Evolutionary conservation across 129 eudicot genomes (phyloP).

Genomic region (Saposhnikovia divaricata): DNA sequence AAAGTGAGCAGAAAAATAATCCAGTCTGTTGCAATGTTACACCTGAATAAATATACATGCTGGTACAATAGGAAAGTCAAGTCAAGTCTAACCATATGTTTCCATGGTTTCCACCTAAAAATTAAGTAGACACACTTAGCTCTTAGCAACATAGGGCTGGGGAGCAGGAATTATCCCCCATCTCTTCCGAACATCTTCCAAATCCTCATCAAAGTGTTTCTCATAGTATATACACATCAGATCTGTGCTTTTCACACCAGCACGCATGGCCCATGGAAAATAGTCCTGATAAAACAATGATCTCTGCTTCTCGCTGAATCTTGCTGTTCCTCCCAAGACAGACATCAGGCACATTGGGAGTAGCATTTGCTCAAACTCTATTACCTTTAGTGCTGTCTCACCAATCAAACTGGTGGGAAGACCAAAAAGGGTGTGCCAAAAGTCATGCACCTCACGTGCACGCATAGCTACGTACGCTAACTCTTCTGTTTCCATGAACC

Average conservation of each 20-base stretch:
- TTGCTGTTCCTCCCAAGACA: slow-evolving; percentile 75
- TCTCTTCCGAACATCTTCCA: slow-evolving; percentile 49
- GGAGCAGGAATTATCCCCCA: slow-evolving; percentile 77
- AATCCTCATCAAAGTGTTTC: slow-evolving; percentile 56
- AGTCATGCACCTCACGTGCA: slow-evolving; percentile 92
- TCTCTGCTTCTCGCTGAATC: slow-evolving; percentile 67
- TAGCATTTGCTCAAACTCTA: slow-evolving; percentile 86
- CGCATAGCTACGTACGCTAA: slow-evolving; percentile 83
- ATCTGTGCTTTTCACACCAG: slow-evolving; percentile 48
- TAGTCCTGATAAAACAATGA: slow-evolving; percentile 56
- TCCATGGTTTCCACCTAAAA: not conserved
- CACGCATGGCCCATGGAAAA: slow-evolving; percentile 73
- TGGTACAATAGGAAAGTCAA: not conserved
- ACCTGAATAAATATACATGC: not conserved
- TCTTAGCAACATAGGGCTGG: not conserved
- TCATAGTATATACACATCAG: slow-evolving; percentile 68
- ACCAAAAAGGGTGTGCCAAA: slow-evolving; percentile 91
- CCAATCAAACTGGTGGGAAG: slow-evolving; percentile 86
- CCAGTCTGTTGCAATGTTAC: not conserved
- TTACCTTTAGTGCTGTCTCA: slow-evolving; percentile 81
- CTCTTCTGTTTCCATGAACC: slow-evolving; percentile 95
- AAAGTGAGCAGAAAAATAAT: not conserved
- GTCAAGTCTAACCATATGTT: not conserved
- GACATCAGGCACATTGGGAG: slow-evolving; percentile 91
- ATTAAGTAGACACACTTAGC: not conserved